phyloP scores from a whole-genome alignment of 1,284 basidiomycete genomes.

The Marasmius tenuissimus region DNA sequence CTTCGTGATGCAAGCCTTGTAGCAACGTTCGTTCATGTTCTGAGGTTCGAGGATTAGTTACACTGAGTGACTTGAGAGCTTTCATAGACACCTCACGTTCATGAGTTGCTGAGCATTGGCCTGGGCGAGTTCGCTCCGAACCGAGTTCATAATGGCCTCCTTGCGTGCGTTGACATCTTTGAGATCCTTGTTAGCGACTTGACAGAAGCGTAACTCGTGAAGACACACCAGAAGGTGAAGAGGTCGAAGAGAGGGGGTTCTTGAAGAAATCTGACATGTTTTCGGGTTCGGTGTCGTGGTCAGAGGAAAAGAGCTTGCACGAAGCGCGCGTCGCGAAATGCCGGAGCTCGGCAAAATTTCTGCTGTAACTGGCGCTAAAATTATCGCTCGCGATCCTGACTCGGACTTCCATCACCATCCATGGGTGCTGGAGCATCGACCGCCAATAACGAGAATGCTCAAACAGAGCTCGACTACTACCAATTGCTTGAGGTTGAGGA shows the following conservation, averaged over 20 bases:
- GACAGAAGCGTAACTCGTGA: constrained; percentile 2
- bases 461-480: constrained; percentile 68
- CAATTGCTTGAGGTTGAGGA: constrained; percentile 78
- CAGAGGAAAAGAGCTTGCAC: constrained; percentile 5
- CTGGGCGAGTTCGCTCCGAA: constrained; percentile 71
- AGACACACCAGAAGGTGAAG: constrained; percentile 33
- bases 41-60: constrained; percentile 25
- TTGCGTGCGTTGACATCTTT: constrained; percentile 62
- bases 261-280: constrained; percentile 54
- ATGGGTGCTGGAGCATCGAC: constrained; percentile 77
- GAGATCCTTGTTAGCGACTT: constrained; percentile 2
- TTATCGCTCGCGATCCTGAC: constrained; percentile 7
- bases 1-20: constrained; percentile 75
- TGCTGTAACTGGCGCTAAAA: not conserved
- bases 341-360: not conserved
- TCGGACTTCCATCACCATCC: not conserved
- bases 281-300: constrained; percentile 13
- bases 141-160: constrained; percentile 68
- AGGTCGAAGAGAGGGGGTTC: constrained; percentile 27
- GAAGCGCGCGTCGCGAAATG: not conserved
- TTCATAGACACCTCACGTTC: constrained; percentile 44
- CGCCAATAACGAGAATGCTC: constrained; percentile 25
- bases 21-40: constrained; percentile 82
- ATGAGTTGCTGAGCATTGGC: constrained; percentile 82
- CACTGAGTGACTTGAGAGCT: constrained; percentile 19